Conservation (phyloP, 2,329 filamentous ascomycete species). For the Calonectria honghensis region DNA sequence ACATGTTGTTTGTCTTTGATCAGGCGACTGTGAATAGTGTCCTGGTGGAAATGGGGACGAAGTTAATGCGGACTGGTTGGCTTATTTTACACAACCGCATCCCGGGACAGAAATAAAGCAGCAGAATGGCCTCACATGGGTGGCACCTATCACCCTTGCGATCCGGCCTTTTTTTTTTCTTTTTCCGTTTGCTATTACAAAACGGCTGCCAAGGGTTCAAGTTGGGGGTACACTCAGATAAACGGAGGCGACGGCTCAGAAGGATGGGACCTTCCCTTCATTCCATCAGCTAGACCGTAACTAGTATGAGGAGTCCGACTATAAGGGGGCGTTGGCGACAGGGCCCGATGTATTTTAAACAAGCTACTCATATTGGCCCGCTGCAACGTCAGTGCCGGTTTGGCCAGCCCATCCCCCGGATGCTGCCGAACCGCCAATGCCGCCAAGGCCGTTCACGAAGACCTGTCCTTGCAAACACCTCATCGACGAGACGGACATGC, state of each 20-base stretch:
- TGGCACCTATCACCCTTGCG: neutral
- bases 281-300: neutral
- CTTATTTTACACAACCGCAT: neutral
- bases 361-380: neutral
- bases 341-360: neutral
- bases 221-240: neutral
- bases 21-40: neutral
- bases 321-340: neutral
- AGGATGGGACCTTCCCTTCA: neutral
- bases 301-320: neutral
- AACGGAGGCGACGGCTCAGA: neutral
- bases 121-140: neutral
- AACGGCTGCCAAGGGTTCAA: conserved; percentile 1
- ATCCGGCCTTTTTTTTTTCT: neutral
- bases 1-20: neutral
- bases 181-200: neutral
- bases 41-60: neutral
- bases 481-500: neutral
- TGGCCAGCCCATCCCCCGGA: neutral
- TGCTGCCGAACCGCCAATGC: conserved; percentile 1
- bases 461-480: neutral
- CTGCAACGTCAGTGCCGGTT: neutral
- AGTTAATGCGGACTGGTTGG: neutral
- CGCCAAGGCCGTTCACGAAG: neutral
- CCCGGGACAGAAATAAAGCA: neutral